Evolutionary conservation across 441 rosid species (phyloP).

Genomic region (Pelargonium cotyledonis): DNA sequence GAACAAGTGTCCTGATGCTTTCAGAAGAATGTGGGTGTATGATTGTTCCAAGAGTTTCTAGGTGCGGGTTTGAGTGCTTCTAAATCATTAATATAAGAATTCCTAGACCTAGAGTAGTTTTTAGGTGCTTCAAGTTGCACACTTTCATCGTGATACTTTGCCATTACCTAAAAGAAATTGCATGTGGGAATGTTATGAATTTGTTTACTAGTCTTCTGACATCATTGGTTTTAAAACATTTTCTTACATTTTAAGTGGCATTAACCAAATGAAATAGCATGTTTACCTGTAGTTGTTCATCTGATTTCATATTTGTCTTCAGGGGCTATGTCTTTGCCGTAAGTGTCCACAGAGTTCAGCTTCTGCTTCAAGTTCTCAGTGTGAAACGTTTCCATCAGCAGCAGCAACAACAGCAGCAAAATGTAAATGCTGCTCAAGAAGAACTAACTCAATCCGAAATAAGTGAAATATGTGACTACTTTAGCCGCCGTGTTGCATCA

Average conservation of each 20-base stretch:
- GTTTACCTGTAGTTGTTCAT: background rate
- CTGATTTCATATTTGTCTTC: slow-evolving; percentile 26
- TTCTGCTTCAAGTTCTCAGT: slow-evolving; percentile 95
- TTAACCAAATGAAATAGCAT: background rate
- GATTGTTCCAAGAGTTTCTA: too few species aligned
- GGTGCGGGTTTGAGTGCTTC: too few species aligned
- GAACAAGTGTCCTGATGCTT: too few species aligned
- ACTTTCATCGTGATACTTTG: too few species aligned
- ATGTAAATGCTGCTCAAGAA: slow-evolving; percentile 54
- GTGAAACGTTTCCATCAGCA: slow-evolving; percentile 92
- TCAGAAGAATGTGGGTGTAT: too few species aligned
- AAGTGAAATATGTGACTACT: slow-evolving; percentile 93
- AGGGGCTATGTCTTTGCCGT: slow-evolving; percentile 98
- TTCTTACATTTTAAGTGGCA: too few species aligned
- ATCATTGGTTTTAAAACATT: too few species aligned
- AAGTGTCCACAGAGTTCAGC: slow-evolving; percentile 91
- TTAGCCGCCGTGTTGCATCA: slow-evolving; percentile 95
- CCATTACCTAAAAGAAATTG: too few species aligned
- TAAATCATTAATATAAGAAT: background rate
- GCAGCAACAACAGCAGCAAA: slow-evolving; percentile 69
- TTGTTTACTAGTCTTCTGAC: too few species aligned
- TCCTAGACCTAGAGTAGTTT: background rate
- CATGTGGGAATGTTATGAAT: too few species aligned
- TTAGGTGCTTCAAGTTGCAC: background rate
- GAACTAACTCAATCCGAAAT: slow-evolving; percentile 83